These are phyloP conservation scores for Quercus lobata DNA, from an alignment of 331 rosid species.

Conservation along the genomic window DNA sequence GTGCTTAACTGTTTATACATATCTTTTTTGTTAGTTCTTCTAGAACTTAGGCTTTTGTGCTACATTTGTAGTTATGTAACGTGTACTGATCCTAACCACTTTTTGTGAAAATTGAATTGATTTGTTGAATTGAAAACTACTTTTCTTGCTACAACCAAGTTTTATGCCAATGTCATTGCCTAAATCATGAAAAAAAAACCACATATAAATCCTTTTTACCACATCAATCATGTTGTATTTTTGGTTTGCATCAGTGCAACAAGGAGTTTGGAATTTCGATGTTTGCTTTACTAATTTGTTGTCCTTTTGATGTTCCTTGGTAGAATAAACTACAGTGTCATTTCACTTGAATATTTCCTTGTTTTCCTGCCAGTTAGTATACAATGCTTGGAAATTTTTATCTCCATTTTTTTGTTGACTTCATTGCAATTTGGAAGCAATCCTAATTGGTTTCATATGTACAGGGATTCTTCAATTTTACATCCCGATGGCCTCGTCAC, in stretches of 20 bases:
- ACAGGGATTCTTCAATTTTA: constrained; percentile 96
- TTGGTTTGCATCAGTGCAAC: neutral
- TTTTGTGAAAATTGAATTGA: neutral
- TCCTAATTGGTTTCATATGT: constrained; percentile 14
- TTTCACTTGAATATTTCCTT: neutral
- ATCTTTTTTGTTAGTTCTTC: neutral
- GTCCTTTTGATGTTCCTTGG: neutral
- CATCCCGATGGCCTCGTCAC: constrained; percentile 92
- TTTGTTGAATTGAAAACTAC: neutral
- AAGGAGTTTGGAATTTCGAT: neutral
- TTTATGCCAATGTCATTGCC: neutral
- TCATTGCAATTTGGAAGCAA: constrained; percentile 9
- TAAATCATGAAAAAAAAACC: too few relatives aligned
- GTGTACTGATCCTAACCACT: neutral
- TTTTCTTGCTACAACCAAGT: neutral
- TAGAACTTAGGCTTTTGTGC: neutral
- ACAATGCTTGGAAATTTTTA: neutral
- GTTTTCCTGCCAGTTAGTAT: neutral
- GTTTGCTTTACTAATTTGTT: neutral
- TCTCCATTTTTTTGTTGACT: neutral
- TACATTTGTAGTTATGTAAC: neutral
- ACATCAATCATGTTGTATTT: neutral
- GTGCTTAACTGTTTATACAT: neutral
- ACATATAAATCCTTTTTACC: too few relatives aligned
- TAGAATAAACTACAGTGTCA: neutral